Base-by-base conservation (phyloP, 2,329 filamentous ascomycete species). In the Drechslerella dactyloides region DNA sequence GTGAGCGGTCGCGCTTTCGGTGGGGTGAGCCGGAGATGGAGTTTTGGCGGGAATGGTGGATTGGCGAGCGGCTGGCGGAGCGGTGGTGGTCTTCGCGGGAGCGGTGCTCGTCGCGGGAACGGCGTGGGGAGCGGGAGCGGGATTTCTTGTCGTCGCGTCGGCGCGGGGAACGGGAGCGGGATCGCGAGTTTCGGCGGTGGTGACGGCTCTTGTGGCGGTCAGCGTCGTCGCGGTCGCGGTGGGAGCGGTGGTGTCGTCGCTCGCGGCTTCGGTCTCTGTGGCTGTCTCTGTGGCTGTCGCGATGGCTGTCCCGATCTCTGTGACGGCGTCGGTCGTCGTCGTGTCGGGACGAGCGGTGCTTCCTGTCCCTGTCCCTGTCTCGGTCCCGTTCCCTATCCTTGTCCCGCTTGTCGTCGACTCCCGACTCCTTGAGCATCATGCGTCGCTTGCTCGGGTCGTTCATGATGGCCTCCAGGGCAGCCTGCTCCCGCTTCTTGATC, bases 401-500 rank as follows among this genome's bases (percentile, higher is more conserved):
- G 15, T 75, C 75, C 23, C 75, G 75, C 58, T 75, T 74, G 76
- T 81, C 77, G 73, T 79, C 75, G 76, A 55, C 13, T 15, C 79
- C 80, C 0, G 78, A 80, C n/a, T 82, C 82, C 62, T 84, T 82
- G 74, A 94, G 82, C 33, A 96, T 78, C 77, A 90, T 86, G 69
- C 85, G 83, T 74, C 88, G 83, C 81, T 85, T 87, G 74, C 85
- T 83, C 0, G 89, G 88, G 76, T 91, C 89, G 75, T 88, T 90
- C 86, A 90, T 92, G 86, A 91, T 89, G 7, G 87, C 85, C 76
- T 89, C 87, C 78, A 91, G 91, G 1, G 89, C 88, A 27, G 88
- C 88, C 79, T 93, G 90, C 78, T 97, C 93, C 78, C 96, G 89
- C 78, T 88, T 90, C 83, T 96, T 96, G 79, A 99, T 97, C 23